Evolutionary conservation across 805 yeast genomes (phyloP).

Genomic region (Sugiyamaella mastotermitis): DNA sequence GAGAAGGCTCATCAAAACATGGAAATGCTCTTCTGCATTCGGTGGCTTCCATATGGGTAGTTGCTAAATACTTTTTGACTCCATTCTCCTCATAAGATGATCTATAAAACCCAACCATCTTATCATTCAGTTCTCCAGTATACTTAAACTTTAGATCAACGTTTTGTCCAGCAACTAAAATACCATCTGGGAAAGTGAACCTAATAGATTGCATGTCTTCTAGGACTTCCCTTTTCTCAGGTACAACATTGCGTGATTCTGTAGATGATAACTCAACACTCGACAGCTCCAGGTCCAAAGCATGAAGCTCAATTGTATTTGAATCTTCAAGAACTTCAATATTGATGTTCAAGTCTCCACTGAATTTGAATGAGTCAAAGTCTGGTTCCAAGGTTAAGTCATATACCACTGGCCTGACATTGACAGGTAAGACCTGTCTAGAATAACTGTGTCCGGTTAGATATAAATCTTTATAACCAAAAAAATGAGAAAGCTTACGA

Average conservation of each 20-base stretch:
- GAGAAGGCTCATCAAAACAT: slow-evolving; percentile 65
- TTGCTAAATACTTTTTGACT: slow-evolving; percentile 49
- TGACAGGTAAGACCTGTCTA: slow-evolving; percentile 51
- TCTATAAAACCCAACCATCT: slow-evolving; percentile 72
- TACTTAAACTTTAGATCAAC: slow-evolving; percentile 52
- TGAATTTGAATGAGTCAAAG: slow-evolving; percentile 33
- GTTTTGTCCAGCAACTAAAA: slow-evolving; percentile 31
- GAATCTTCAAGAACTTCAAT: slow-evolving; percentile 41
- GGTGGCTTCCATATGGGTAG: slow-evolving; percentile 71
- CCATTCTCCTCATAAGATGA: slow-evolving; percentile 51
- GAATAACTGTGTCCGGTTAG: too few species aligned
- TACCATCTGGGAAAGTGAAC: slow-evolving; percentile 44
- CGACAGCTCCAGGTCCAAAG: slow-evolving; percentile 47
- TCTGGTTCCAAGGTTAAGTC: slow-evolving; percentile 62
- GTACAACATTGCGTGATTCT: slow-evolving; percentile 25
- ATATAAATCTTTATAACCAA: too few species aligned
- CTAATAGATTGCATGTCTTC: slow-evolving; percentile 58
- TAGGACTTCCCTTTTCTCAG: slow-evolving; percentile 31
- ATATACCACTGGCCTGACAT: slow-evolving; percentile 71
- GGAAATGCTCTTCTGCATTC: slow-evolving; percentile 78
- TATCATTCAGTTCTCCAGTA: slow-evolving; percentile 54
- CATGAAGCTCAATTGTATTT: slow-evolving; percentile 47
- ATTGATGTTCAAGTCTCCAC: slow-evolving; percentile 34
- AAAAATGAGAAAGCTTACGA: too few species aligned
- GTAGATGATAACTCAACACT: slow-evolving; percentile 33